Evolutionary conservation across 768 basidiomycete genomes (phyloP).

Genomic region (Termitomyces sp.): DNA sequence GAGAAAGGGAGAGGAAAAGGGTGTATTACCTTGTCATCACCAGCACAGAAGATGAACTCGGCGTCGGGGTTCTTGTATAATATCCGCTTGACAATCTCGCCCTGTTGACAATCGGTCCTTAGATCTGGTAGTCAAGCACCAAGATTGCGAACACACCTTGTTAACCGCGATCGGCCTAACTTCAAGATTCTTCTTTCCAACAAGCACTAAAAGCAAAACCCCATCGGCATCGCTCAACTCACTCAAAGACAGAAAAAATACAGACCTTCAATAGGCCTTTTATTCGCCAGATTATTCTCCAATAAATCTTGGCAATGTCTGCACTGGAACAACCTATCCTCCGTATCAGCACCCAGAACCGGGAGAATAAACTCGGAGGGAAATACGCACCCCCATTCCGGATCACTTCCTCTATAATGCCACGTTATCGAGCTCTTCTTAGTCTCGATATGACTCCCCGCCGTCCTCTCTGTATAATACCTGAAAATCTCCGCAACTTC

Average conservation of each 20-base stretch:
- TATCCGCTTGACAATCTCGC: slow-evolving; percentile 95
- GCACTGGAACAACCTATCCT: slow-evolving; percentile 79
- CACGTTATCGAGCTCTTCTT: slow-evolving; percentile 98
- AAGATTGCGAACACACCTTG: slow-evolving; percentile 51
- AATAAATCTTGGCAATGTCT: slow-evolving; percentile 94
- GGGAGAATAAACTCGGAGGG: background rate
- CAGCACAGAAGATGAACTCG: slow-evolving; percentile 96
- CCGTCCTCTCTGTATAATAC: slow-evolving; percentile 96
- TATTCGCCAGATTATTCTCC: slow-evolving; percentile 90
- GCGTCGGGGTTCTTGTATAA: slow-evolving; percentile 91
- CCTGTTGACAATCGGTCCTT: slow-evolving; percentile 30
- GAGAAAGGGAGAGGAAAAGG: background rate
- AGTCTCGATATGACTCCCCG: slow-evolving; percentile 92
- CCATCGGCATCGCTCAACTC: background rate
- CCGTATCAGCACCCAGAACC: slow-evolving; percentile 1
- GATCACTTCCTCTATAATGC: slow-evolving; percentile 93
- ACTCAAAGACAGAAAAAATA: background rate
- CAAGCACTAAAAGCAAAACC: slow-evolving; percentile 54
- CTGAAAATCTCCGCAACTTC: slow-evolving; percentile 95
- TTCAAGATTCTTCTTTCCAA: slow-evolving; percentile 98
- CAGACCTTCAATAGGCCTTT: slow-evolving; percentile 90
- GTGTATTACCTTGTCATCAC: slow-evolving; percentile 83
- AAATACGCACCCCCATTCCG: slow-evolving; percentile 85
- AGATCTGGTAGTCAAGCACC: background rate
- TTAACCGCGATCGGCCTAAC: slow-evolving; percentile 93